Conservation (phyloP, 2,329 filamentous ascomycete species). For the Pseudogymnoascus sp. region DNA sequence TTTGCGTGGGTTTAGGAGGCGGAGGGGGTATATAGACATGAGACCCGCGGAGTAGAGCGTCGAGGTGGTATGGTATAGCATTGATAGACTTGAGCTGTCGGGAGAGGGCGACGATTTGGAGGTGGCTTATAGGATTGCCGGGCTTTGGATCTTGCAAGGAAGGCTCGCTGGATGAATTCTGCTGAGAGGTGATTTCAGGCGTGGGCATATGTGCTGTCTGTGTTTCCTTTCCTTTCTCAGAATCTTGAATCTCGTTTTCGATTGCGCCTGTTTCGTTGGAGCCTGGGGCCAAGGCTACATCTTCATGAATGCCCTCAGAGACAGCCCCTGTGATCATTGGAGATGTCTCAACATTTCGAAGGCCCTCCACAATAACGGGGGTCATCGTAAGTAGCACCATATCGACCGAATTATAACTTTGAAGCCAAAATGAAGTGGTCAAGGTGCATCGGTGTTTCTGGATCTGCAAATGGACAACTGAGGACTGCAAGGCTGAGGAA, state of each 20-base stretch:
- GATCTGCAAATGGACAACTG: neutral
- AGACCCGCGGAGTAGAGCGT: constrained; percentile 64
- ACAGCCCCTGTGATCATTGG: neutral
- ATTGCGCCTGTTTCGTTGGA: constrained; percentile 7
- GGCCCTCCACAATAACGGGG: constrained; percentile 54
- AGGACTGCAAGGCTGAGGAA: constrained; percentile 9
- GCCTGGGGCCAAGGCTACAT: neutral
- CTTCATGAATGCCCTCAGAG: constrained; percentile 11
- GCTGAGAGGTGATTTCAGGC: neutral
- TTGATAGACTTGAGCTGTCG: constrained; percentile 38
- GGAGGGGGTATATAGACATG: constrained; percentile 72
- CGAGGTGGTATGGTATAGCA: constrained; percentile 45
- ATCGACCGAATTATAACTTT: constrained; percentile 5
- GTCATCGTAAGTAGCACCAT: constrained; percentile 82
- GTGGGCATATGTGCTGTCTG: neutral
- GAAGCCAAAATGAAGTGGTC: neutral
- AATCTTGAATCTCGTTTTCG: neutral
- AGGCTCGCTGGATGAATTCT: constrained; percentile 34
- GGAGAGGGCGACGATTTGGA: constrained; percentile 59
- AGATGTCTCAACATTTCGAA: constrained; percentile 35
- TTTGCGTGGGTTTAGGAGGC: constrained; percentile 62
- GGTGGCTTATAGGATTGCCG: constrained; percentile 65
- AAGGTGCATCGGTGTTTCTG: neutral
- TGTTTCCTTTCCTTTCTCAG: neutral
- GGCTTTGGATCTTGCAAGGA: constrained; percentile 36